Evolutionary conservation across 495 filamentous ascomycete species (phyloP).

Genomic region (Halenospora varia): DNA sequence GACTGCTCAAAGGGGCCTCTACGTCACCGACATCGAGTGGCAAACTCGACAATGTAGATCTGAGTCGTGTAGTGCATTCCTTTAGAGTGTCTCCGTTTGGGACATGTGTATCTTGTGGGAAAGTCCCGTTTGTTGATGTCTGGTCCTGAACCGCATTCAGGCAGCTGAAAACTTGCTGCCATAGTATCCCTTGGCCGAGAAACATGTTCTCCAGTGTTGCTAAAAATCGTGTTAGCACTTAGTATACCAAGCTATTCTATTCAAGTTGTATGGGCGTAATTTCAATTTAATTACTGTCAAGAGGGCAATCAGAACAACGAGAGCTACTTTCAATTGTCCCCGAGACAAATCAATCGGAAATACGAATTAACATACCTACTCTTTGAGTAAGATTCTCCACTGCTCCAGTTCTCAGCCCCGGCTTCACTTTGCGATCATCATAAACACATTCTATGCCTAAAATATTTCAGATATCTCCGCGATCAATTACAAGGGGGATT

Average conservation of each 20-base stretch:
- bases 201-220: constrained; percentile 16
- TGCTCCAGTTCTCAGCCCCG: constrained; percentile 37
- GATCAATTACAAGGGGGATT: neutral
- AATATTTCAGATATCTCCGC: neutral
- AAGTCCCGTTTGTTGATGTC: neutral
- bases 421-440: constrained; percentile 33
- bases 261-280: too few species aligned
- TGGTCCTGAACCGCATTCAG: neutral
- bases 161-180: constrained; percentile 24
- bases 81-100: neutral
- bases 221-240: neutral
- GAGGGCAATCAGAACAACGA: neutral
- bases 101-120: neutral
- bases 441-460: constrained; percentile 30
- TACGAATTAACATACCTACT: constrained; percentile 27
- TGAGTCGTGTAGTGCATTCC: constrained; percentile 14
- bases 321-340: neutral
- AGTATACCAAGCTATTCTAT: too few species aligned
- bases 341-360: too few species aligned
- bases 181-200: constrained; percentile 24
- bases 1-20: neutral
- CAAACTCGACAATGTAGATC: constrained; percentile 8
- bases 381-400: constrained; percentile 37
- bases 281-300: neutral
- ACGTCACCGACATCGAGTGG: neutral